Conservation (phyloP, 306 rosid genomes). For the Sechiopsis laciniata region DNA sequence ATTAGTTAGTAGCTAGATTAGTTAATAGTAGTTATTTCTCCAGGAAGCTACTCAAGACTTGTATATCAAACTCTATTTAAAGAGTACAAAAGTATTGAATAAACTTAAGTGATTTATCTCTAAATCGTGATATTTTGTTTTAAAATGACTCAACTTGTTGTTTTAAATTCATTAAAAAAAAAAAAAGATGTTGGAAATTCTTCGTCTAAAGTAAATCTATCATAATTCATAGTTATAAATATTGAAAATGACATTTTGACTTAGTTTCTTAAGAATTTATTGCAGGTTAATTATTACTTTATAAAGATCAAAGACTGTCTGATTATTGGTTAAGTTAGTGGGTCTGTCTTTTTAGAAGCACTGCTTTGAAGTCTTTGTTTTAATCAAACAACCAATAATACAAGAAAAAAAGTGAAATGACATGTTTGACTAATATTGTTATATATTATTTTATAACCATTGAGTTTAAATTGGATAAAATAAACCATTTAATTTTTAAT, state of each 20-base stretch:
- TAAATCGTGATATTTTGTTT: too few species aligned
- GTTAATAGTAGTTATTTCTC: too few species aligned
- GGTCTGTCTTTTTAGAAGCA: conserved; percentile 9
- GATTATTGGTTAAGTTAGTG: conserved; percentile 9
- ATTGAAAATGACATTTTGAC: background rate
- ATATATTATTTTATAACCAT: background rate
- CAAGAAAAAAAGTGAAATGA: background rate
- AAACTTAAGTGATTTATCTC: too few species aligned
- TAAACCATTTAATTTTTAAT: background rate
- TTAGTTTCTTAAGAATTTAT: background rate
- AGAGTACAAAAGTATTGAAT: too few species aligned
- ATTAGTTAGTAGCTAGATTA: too few species aligned
- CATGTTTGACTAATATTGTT: background rate
- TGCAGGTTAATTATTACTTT: background rate
- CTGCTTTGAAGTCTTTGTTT: conserved; percentile 9
- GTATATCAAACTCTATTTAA: too few species aligned
- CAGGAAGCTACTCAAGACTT: too few species aligned
- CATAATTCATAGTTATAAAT: background rate
- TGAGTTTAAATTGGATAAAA: background rate
- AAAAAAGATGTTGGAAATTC: background rate
- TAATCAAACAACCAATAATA: background rate
- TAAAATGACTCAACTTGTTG: background rate
- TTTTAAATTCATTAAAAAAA: background rate
- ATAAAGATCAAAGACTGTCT: background rate
- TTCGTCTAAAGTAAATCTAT: background rate